Conservation (phyloP, 2,329 filamentous ascomycete genomes). For the Davidsoniella virescens region DNA sequence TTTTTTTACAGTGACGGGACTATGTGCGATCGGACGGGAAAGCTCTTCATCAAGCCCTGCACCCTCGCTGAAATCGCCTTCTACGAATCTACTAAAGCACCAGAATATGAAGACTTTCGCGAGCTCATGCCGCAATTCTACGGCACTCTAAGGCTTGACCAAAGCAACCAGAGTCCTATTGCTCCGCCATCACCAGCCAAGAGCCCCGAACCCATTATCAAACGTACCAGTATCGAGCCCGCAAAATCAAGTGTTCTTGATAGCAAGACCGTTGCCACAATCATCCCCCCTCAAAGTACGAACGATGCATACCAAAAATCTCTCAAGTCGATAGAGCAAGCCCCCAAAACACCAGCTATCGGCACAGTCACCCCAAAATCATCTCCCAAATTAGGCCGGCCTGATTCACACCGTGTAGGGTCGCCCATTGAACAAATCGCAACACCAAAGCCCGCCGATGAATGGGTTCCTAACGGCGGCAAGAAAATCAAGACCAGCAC, state of each 20-base stretch:
- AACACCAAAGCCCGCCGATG: constrained; percentile 13
- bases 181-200: constrained; percentile 12
- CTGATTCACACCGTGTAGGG: too few relatives aligned
- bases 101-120: constrained; percentile 41
- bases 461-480: constrained; percentile 34
- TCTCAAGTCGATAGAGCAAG: too few relatives aligned
- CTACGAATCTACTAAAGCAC: constrained; percentile 64
- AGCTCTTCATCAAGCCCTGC: constrained; percentile 88
- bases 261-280: constrained; percentile 7
- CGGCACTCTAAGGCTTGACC: constrained; percentile 58
- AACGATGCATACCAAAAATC: constrained; percentile 14
- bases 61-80: constrained; percentile 74
- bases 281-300: constrained; percentile 17
- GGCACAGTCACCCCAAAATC: constrained; percentile 16
- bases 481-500: constrained; percentile 57
- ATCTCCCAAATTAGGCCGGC: background rate
- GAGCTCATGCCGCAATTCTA: constrained; percentile 73
- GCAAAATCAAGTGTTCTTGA: constrained; percentile 17
- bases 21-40: constrained; percentile 65
- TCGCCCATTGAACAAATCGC: background rate
- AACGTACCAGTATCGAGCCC: background rate
- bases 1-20: constrained; percentile 61
- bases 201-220: constrained; percentile 8
- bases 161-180: constrained; percentile 23
- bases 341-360: constrained; percentile 17